Conservation (phyloP, 768 basidiomycete genomes). For the Kwoniella sp. region DNA sequence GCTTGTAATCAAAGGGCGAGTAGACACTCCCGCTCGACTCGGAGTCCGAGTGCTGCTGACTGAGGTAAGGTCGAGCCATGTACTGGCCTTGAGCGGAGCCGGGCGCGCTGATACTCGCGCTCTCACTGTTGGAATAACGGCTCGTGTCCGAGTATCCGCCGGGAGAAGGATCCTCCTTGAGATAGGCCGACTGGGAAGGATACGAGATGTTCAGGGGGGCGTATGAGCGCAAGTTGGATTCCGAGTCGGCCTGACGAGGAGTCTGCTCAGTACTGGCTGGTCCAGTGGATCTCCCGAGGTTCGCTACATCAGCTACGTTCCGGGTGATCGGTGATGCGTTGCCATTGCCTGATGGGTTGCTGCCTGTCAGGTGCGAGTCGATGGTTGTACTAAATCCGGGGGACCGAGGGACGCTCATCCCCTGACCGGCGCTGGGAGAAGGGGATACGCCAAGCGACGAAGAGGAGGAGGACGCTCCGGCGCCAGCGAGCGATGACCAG, state of each 20-base stretch:
- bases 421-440: constrained; percentile 9
- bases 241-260: too few relatives aligned
- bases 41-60: neutral
- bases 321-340: too few relatives aligned
- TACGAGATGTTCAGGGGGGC: constrained; percentile 4
- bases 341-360: too few relatives aligned
- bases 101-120: neutral
- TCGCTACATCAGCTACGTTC: too few relatives aligned
- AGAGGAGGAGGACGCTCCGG: constrained; percentile 33
- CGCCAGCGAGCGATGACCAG: constrained; percentile 30
- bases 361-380: too few relatives aligned
- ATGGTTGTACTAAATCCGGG: too few relatives aligned
- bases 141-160: constrained; percentile 12
- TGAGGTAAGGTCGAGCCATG: neutral
- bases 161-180: too few relatives aligned
- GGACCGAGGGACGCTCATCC: too few relatives aligned
- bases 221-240: too few relatives aligned
- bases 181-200: too few relatives aligned
- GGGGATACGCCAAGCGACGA: constrained; percentile 26
- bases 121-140: constrained; percentile 5
- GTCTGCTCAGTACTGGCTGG: too few relatives aligned
- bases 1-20: constrained; percentile 5
- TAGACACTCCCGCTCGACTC: constrained; percentile 9
- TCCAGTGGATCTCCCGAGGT: too few relatives aligned
- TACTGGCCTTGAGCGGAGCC: neutral